These are phyloP conservation scores for Juglanconis sp. DNA, from an alignment of 2,329 filamentous ascomycete genomes.

Conservation along the genomic window DNA sequence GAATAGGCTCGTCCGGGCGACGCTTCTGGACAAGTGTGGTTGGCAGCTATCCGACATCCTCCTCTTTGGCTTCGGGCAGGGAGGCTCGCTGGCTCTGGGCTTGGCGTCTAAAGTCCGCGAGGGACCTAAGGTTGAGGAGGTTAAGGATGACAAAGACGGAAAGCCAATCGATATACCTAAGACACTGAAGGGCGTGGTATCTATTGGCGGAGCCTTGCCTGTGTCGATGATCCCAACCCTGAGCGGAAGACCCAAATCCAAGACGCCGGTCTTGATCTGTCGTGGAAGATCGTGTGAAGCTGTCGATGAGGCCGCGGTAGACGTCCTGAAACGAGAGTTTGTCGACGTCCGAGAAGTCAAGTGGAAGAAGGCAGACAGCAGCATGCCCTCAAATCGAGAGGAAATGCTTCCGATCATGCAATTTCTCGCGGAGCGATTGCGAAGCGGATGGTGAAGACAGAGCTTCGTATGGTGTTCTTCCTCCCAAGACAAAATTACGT, in stretches of 20 bases:
- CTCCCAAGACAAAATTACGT: neutral
- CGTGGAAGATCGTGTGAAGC: constrained; percentile 46
- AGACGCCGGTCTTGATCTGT: constrained; percentile 62
- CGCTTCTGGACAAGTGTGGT: constrained; percentile 53
- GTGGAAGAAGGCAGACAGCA: constrained; percentile 69
- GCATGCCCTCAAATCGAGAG: constrained; percentile 78
- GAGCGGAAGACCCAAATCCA: constrained; percentile 49
- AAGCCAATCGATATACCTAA: constrained; percentile 11
- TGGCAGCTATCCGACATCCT: constrained; percentile 59
- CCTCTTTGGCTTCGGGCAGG: constrained; percentile 66
- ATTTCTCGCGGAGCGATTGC: constrained; percentile 67
- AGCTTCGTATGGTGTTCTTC: neutral
- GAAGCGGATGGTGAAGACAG: constrained; percentile 23
- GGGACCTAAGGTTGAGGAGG: constrained; percentile 19
- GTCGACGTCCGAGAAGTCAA: constrained; percentile 62
- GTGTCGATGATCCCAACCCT: constrained; percentile 46
- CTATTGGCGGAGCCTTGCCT: constrained; percentile 56
- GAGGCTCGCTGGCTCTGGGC: constrained; percentile 59
- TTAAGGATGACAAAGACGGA: constrained; percentile 17
- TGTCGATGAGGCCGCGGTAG: constrained; percentile 58
- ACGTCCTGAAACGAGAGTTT: constrained; percentile 65
- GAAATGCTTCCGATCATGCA: constrained; percentile 91
- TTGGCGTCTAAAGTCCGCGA: constrained; percentile 45
- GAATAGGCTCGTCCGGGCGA: constrained; percentile 47
- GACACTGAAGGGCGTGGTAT: constrained; percentile 44